phyloP scores from a whole-genome alignment of 768 basidiomycete genomes.

The Mycena polygramma region DNA sequence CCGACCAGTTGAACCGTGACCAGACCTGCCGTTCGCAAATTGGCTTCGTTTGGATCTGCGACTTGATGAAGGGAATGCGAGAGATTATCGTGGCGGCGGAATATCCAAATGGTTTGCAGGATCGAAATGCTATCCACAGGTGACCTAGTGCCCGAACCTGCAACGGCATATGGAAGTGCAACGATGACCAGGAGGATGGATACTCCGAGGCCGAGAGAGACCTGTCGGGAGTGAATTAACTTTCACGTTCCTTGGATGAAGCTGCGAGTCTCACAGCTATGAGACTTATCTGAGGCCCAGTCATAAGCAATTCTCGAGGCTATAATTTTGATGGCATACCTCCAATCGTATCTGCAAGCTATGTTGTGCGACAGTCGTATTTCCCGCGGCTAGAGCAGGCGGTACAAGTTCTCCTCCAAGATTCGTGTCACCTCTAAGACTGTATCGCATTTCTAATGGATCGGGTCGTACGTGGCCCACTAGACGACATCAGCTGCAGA shows the following conservation, averaged over 20 bases:
- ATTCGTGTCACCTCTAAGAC: too few relatives aligned
- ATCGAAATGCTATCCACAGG: not conserved
- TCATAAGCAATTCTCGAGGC: not conserved
- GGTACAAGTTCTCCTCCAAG: too few relatives aligned
- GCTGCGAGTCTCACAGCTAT: not conserved
- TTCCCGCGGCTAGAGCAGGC: too few relatives aligned
- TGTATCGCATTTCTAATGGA: too few relatives aligned
- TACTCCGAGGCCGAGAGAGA: not conserved
- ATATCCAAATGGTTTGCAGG: not conserved
- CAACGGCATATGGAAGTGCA: not conserved
- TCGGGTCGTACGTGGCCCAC: too few relatives aligned
- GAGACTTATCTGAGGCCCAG: not conserved
- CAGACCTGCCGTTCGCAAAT: not conserved
- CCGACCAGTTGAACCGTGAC: not conserved
- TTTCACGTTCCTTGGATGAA: not conserved
- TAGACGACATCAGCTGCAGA: too few relatives aligned
- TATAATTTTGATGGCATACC: too few relatives aligned
- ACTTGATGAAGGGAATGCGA: not conserved
- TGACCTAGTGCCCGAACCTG: not conserved
- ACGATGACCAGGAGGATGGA: not conserved
- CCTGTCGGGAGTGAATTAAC: not conserved
- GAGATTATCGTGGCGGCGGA: not conserved
- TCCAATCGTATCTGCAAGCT: too few relatives aligned
- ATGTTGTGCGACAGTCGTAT: too few relatives aligned
- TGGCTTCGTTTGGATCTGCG: not conserved